Evolutionary conservation across 2,329 filamentous ascomycete genomes (phyloP).

Genomic region (Orbilia brochopaga): DNA sequence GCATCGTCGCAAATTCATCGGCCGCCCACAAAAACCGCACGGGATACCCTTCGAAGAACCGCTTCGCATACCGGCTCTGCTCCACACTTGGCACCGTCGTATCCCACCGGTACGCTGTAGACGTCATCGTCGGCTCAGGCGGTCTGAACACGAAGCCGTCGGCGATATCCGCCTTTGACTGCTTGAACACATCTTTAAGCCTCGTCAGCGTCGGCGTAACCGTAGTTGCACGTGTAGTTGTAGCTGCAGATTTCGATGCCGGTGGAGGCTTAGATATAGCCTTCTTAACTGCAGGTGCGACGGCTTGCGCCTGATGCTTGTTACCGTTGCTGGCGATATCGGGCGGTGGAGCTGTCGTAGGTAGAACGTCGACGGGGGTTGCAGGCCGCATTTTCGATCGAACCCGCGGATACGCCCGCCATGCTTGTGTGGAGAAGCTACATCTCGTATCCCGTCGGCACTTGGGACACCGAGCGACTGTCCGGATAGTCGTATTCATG

Average conservation of each 20-base stretch:
- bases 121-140: slow-evolving; percentile 45
- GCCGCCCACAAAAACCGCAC: slow-evolving; percentile 68
- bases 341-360: background rate
- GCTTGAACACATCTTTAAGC: slow-evolving; percentile 39
- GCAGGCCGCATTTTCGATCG: slow-evolving; percentile 34
- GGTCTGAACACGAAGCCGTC: slow-evolving; percentile 38
- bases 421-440: slow-evolving; percentile 39
- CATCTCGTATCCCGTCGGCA: slow-evolving; percentile 27
- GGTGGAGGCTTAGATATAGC: background rate
- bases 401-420: slow-evolving; percentile 23
- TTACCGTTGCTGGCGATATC: too few relatives aligned
- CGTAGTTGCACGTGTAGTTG: slow-evolving; percentile 1
- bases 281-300: background rate
- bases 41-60: slow-evolving; percentile 61
- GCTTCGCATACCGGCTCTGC: slow-evolving; percentile 61
- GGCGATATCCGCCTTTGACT: slow-evolving; percentile 32
- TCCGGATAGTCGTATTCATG: slow-evolving; percentile 21
- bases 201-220: background rate
- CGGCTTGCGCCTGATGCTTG: background rate
- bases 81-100: slow-evolving; percentile 59
- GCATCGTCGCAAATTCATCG: slow-evolving; percentile 67
- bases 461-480: slow-evolving; percentile 18
- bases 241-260: background rate
- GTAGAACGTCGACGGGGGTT: background rate
- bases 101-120: slow-evolving; percentile 61